Conservation (phyloP, 805 yeast species). For the Hanseniaspora nectarophila region DNA sequence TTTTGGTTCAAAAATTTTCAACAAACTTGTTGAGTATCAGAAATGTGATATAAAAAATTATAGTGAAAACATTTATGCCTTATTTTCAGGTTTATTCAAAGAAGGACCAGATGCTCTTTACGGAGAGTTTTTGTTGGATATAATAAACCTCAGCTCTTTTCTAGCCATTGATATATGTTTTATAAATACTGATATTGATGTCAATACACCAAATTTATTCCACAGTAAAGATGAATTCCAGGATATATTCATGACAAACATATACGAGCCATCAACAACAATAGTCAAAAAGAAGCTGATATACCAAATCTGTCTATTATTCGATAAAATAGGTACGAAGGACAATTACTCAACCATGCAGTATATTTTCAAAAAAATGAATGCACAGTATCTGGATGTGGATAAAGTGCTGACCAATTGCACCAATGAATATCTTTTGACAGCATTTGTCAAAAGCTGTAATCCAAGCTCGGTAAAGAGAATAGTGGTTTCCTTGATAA, state of each 20-base stretch:
- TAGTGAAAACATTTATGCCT: neutral
- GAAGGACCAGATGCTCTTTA: neutral
- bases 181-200: neutral
- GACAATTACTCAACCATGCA: neutral
- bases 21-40: slow-evolving; percentile 14
- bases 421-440: neutral
- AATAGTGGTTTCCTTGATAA: neutral
- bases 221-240: neutral
- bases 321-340: neutral
- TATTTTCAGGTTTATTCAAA: neutral
- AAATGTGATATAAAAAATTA: slow-evolving; percentile 2
- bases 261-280: neutral
- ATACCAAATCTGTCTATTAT: neutral
- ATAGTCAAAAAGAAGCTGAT: slow-evolving; percentile 1
- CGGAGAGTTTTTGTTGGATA: slow-evolving; percentile 7
- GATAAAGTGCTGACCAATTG: neutral
- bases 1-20: slow-evolving; percentile 28
- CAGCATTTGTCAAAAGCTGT: slow-evolving; percentile 15
- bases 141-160: slow-evolving; percentile 1
- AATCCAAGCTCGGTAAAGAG: slow-evolving; percentile 8
- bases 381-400: slow-evolving; percentile 7
- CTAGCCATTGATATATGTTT: neutral
- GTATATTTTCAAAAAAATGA: slow-evolving; percentile 3
- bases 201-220: neutral
- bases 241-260: neutral